Percentiles rank a stretch among this genome's conserved stretches.
Conservation (phyloP, 2,329 filamentous ascomycete species). For the Cercospora sesami region DNA sequence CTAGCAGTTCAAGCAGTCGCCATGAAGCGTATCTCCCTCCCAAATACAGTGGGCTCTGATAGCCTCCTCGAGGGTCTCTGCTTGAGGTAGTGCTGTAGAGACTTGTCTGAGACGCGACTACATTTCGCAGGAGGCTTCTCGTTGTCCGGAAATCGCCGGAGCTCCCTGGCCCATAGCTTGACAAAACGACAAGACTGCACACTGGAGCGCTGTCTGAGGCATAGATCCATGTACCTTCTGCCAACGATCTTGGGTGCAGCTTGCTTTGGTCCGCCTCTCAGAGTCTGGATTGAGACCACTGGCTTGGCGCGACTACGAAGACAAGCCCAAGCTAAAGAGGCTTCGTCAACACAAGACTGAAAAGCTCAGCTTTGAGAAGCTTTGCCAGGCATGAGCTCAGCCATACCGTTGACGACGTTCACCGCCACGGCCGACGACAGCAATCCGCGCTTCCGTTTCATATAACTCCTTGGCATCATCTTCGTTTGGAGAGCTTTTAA, state of each 20-base stretch:
- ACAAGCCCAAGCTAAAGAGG: not conserved
- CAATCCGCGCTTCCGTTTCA: not conserved
- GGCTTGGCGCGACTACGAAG: not conserved
- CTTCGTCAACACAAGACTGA: conserved; percentile 3
- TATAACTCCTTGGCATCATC: not conserved
- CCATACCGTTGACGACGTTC: conserved; percentile 3
- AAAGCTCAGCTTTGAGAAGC: not conserved
- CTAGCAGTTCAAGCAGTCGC: not conserved
- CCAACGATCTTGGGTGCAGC: not conserved
- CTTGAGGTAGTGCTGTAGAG: not conserved
- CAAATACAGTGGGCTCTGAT: not conserved
- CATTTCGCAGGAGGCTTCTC: not conserved
- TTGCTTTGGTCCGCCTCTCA: not conserved
- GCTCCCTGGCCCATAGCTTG: not conserved
- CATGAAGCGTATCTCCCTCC: not conserved
- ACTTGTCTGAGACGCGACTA: not conserved
- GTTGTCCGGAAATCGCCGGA: not conserved
- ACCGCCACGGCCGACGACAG: not conserved
- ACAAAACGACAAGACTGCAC: not conserved
- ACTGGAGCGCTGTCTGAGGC: not conserved
- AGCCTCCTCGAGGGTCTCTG: not conserved
- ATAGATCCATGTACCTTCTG: not conserved
- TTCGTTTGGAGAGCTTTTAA: not conserved
- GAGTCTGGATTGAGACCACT: not conserved
- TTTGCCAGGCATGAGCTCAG: conserved; percentile 3